Evolutionary conservation across 23 red algal genomes (phyloP).

Genomic region (Gracilaria vermiculophylla): DNA sequence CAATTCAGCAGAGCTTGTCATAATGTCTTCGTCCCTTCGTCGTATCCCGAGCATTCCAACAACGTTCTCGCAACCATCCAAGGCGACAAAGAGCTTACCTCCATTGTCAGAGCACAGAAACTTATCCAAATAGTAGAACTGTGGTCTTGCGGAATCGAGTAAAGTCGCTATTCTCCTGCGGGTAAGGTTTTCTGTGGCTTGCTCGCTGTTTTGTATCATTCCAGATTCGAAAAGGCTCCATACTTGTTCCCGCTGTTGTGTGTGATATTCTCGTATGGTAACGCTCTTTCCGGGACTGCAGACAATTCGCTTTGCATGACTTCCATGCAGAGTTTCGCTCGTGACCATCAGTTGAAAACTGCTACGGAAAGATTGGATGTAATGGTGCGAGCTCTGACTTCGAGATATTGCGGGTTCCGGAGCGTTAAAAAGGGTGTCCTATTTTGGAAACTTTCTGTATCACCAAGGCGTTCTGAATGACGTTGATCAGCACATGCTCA

Average conservation of each 20-base stretch:
- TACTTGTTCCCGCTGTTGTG: neutral
- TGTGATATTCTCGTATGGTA: neutral
- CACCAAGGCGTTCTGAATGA: too few species aligned
- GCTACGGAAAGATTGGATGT: too few species aligned
- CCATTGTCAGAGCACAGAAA: neutral
- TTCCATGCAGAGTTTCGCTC: neutral
- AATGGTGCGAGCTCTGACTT: too few species aligned
- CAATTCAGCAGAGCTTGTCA: neutral
- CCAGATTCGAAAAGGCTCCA: neutral
- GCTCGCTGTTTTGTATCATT: neutral
- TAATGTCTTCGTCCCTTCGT: neutral
- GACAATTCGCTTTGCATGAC: neutral
- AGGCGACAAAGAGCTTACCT: conserved; percentile 8
- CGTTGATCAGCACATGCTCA: too few species aligned
- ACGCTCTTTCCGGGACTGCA: neutral
- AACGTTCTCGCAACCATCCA: neutral
- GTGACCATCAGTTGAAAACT: neutral
- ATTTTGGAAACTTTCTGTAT: too few species aligned
- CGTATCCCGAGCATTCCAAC: conserved; percentile 25
- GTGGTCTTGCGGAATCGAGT: neutral
- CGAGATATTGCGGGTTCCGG: too few species aligned
- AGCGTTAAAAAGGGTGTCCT: too few species aligned
- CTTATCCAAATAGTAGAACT: neutral
- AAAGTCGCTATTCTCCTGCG: neutral
- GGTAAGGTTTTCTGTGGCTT: neutral